These are phyloP conservation scores for Brachypodium distachyon DNA, from an alignment of 202 grass and related monocot genomes.

Conservation along the genomic window DNA sequence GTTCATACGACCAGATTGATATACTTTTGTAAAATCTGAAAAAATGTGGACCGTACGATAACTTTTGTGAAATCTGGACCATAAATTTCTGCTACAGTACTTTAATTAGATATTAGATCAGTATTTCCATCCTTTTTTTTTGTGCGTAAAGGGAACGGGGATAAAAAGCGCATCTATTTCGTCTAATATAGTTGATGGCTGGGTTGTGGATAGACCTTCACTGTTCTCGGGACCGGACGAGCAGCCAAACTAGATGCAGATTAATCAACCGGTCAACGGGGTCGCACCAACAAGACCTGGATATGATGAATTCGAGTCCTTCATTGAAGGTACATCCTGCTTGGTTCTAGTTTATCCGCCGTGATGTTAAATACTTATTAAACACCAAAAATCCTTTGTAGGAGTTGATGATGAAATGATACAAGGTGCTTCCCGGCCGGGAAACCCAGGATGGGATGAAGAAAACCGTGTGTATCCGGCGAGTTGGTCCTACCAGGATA, in stretches of 20 bases:
- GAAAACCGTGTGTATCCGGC: background rate
- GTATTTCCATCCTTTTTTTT: too few species aligned
- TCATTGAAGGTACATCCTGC: conserved; percentile 60
- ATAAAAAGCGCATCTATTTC: too few species aligned
- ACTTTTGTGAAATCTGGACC: too few species aligned
- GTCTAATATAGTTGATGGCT: conserved; percentile 77
- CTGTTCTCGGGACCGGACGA: conserved; percentile 30
- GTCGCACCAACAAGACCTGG: conserved; percentile 17
- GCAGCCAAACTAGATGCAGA: conserved; percentile 57
- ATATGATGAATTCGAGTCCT: conserved; percentile 69
- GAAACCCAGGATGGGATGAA: conserved; percentile 10
- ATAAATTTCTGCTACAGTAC: too few species aligned
- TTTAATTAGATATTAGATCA: too few species aligned
- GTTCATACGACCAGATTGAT: too few species aligned
- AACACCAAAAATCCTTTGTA: conserved; percentile 17
- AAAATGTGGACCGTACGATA: too few species aligned
- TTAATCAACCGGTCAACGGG: conserved; percentile 40
- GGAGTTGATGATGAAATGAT: conserved; percentile 80
- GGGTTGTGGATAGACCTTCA: conserved; percentile 62
- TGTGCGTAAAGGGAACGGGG: too few species aligned
- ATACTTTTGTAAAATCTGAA: too few species aligned
- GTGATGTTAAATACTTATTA: background rate
- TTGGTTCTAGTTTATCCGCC: background rate
- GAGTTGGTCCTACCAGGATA: background rate
- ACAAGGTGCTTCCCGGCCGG: conserved; percentile 51